Evolutionary conservation across 2,329 filamentous ascomycete genomes (phyloP).

Genomic region (Neonectria magnoliae): DNA sequence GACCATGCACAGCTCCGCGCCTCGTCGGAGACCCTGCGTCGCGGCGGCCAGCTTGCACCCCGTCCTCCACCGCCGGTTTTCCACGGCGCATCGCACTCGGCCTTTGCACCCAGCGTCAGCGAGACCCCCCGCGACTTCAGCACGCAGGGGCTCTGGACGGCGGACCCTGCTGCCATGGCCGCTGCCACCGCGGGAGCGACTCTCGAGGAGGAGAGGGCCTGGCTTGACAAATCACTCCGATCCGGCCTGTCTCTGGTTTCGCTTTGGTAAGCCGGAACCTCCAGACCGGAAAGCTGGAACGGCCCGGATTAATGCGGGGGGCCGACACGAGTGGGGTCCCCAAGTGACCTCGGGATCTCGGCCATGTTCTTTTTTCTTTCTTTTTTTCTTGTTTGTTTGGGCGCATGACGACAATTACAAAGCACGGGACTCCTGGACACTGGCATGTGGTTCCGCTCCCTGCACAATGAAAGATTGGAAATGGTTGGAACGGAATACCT

Average conservation of each 20-base stretch:
- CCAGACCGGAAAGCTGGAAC: not conserved
- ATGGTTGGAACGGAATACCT: not conserved
- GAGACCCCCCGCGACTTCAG: constrained; percentile 42
- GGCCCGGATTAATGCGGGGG: not conserved
- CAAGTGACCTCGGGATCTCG: not conserved
- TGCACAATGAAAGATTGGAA: not conserved
- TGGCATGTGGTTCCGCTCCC: not conserved
- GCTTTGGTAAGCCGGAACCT: constrained; percentile 17
- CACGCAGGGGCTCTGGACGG: constrained; percentile 38
- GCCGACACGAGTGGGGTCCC: not conserved
- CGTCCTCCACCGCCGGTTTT: constrained; percentile 37
- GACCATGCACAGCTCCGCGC: constrained; percentile 32
- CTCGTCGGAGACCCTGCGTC: constrained; percentile 37
- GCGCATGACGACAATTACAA: constrained; percentile 8
- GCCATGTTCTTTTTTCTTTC: not conserved
- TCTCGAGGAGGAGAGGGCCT: constrained; percentile 31
- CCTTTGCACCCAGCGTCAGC: constrained; percentile 35
- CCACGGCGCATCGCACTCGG: constrained; percentile 35
- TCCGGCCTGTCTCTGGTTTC: constrained; percentile 36
- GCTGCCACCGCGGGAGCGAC: constrained; percentile 22
- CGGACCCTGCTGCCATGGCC: constrained; percentile 17
- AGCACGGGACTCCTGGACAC: not conserved
- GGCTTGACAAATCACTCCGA: constrained; percentile 40
- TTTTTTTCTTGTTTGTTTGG: not conserved
- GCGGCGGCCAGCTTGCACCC: constrained; percentile 30